Conservation (phyloP, 495 filamentous ascomycete species). For the Evernia prunastri region DNA sequence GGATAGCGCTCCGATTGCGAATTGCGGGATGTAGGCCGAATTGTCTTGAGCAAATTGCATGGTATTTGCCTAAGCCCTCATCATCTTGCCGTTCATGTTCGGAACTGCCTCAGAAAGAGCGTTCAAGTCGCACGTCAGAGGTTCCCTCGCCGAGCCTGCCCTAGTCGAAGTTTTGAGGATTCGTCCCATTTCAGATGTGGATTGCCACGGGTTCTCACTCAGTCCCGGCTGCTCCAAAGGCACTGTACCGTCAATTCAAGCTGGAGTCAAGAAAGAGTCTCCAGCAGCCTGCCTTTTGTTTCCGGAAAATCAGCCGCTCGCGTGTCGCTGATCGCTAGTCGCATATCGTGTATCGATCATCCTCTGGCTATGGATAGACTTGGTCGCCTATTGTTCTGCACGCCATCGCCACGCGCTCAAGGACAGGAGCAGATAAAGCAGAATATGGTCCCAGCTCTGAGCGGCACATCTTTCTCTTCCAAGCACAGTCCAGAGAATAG, state of each 20-base stretch:
- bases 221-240: background rate
- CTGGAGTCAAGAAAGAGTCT: no score
- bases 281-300: no score
- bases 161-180: background rate
- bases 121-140: no score
- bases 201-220: background rate
- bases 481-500: no score
- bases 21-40: no score
- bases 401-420: background rate
- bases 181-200: background rate
- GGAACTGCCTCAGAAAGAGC: no score
- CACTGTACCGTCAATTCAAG: background rate
- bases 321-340: background rate
- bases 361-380: background rate
- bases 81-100: no score
- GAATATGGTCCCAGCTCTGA: background rate
- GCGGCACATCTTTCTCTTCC: background rate
- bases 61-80: no score
- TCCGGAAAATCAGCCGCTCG: no score
- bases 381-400: background rate
- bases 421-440: background rate
- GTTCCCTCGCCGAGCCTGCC: no score
- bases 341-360: background rate
- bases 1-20: no score
- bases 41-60: no score